Conservation (phyloP, 2,329 filamentous ascomycete species). For the Ploettnerulaceae sp. region DNA sequence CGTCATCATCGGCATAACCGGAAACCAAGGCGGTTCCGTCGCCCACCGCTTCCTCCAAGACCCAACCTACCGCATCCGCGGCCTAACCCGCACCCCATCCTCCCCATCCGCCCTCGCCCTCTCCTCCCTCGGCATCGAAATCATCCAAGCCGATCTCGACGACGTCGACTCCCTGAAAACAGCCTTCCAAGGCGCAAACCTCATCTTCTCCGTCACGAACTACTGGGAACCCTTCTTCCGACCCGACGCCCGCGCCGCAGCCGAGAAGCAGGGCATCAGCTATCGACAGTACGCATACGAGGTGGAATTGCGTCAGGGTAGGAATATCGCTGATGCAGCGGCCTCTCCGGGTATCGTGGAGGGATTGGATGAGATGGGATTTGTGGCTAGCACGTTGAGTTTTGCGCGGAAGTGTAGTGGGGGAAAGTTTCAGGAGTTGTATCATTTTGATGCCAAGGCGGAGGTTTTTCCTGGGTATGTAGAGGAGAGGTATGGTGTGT, state of each 20-base stretch:
- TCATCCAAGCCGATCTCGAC: slow-evolving; percentile 42
- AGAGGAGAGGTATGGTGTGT: slow-evolving; percentile 37
- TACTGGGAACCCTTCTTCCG: slow-evolving; percentile 37
- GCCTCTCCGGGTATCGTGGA: slow-evolving; percentile 34
- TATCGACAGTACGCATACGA: slow-evolving; percentile 43
- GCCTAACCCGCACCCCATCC: slow-evolving; percentile 40
- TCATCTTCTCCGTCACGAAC: slow-evolving; percentile 52
- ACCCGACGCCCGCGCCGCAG: slow-evolving; percentile 6
- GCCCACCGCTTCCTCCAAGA: slow-evolving; percentile 39
- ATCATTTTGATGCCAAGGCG: slow-evolving; percentile 50
- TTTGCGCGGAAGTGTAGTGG: slow-evolving; percentile 43
- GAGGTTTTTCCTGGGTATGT: slow-evolving; percentile 38
- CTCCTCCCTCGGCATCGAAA: slow-evolving; percentile 37
- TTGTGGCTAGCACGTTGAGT: slow-evolving; percentile 42
- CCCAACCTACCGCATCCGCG: slow-evolving; percentile 41
- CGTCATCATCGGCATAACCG: slow-evolving; percentile 42
- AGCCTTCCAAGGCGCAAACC: slow-evolving; percentile 42
- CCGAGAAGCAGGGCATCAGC: slow-evolving; percentile 1
- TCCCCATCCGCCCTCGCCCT: slow-evolving; percentile 37
- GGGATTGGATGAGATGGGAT: slow-evolving; percentile 41
- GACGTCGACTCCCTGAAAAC: slow-evolving; percentile 35
- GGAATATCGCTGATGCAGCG: slow-evolving; percentile 51
- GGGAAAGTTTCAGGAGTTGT: slow-evolving; percentile 44
- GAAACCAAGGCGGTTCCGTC: slow-evolving; percentile 47
- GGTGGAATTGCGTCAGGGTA: slow-evolving; percentile 46